Percentiles rank a stretch among this genome's conserved stretches.
Conservation (phyloP, 805 yeast genomes). For the Suhomyces vadensis region DNA sequence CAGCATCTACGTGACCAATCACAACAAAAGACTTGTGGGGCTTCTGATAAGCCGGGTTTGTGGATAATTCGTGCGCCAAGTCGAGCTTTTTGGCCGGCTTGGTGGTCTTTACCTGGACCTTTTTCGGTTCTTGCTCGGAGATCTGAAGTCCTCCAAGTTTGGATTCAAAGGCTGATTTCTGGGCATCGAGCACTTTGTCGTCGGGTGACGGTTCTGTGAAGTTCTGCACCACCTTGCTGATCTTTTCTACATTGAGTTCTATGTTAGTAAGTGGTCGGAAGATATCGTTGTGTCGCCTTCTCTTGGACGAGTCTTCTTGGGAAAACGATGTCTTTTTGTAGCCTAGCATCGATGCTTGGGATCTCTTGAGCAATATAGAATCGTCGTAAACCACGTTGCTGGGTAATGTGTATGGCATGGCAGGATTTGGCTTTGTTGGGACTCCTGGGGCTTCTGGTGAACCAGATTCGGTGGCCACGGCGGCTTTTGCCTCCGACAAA, state of each 20-base stretch:
- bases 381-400: constrained; percentile 2
- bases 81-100: constrained; percentile 48
- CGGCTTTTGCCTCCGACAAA: background rate
- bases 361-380: background rate
- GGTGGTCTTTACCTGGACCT: constrained; percentile 23
- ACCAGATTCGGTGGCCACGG: background rate
- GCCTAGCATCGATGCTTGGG: background rate
- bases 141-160: constrained; percentile 31
- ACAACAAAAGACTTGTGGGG: constrained; percentile 73
- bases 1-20: constrained; percentile 86
- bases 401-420: background rate
- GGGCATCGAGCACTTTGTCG: constrained; percentile 64
- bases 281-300: constrained; percentile 24
- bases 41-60: constrained; percentile 37
- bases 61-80: constrained; percentile 37
- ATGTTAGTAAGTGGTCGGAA: constrained; percentile 44
- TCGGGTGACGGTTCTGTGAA: constrained; percentile 82
- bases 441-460: background rate
- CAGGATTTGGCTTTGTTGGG: background rate
- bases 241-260: constrained; percentile 31
- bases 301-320: constrained; percentile 19
- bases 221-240: constrained; percentile 48
- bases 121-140: constrained; percentile 9
- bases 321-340: constrained; percentile 4
- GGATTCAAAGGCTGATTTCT: constrained; percentile 44